These are phyloP conservation scores for Trametes cubensis DNA, from an alignment of 768 basidiomycete genomes.

Conservation along the genomic window DNA sequence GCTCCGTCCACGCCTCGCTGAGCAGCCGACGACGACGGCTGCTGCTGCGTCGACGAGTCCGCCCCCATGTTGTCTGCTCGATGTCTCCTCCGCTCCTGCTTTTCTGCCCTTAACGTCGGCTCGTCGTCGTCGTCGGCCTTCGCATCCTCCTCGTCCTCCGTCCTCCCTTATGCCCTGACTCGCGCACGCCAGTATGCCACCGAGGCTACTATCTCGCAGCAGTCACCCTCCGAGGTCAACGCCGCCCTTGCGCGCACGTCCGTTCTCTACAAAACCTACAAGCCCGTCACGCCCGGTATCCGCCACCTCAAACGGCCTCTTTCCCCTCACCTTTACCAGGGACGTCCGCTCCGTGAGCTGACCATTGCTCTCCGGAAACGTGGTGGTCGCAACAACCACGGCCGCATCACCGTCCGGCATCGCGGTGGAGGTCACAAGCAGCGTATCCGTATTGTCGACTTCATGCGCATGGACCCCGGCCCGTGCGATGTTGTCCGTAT, in stretches of 20 bases:
- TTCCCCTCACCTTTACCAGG: conserved; percentile 80
- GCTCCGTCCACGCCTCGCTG: conserved; percentile 16
- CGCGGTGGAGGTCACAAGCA: conserved; percentile 91
- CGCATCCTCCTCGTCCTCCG: conserved; percentile 26
- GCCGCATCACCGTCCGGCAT: conserved; percentile 84
- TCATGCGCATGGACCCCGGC: conserved; percentile 75
- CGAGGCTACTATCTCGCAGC: conserved; percentile 34
- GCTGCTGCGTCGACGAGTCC: conserved; percentile 22
- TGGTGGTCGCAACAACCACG: conserved; percentile 84
- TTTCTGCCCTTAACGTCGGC: conserved; percentile 30
- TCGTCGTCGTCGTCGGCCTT: conserved; percentile 17
- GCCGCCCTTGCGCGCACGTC: conserved; percentile 54
- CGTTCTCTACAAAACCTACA: conserved; percentile 82
- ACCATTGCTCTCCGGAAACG: conserved; percentile 81
- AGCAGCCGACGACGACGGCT: conserved; percentile 22
- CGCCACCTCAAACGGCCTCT: conserved; percentile 87
- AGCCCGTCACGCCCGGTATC: conserved; percentile 82
- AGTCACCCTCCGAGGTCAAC: conserved; percentile 37
- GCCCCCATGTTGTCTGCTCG: conserved; percentile 47
- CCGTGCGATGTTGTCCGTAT: conserved; percentile 89
- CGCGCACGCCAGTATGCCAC: conserved; percentile 42
- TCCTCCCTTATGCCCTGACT: conserved; percentile 23
- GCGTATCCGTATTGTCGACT: conserved; percentile 87
- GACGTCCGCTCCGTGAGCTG: conserved; percentile 80
- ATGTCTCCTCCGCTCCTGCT: conserved; percentile 45